phyloP scores from a whole-genome alignment of 2,329 filamentous ascomycete genomes.

The Paraphaeosphaeria minitans region DNA sequence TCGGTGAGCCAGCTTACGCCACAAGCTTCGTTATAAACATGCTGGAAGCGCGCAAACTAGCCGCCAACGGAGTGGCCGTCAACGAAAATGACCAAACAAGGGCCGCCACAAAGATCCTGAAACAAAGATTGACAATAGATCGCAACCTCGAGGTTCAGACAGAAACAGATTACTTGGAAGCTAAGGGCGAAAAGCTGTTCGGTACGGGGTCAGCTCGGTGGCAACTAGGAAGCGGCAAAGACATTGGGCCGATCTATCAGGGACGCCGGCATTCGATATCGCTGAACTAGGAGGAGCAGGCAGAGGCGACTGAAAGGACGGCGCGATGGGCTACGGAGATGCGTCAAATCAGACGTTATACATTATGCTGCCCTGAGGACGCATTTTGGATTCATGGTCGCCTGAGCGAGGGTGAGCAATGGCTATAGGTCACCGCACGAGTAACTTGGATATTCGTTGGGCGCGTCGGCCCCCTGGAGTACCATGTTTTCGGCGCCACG shows the following conservation, averaged over 20 bases:
- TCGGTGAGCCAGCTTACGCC: neutral
- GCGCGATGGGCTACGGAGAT: neutral
- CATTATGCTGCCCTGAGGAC: neutral
- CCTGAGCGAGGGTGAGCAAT: neutral
- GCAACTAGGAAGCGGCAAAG: neutral
- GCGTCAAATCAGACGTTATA: neutral
- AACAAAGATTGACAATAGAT: neutral
- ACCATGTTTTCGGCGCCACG: neutral
- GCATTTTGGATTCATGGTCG: neutral
- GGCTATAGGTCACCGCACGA: neutral
- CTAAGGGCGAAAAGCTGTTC: no score
- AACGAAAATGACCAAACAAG: neutral
- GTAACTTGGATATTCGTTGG: neutral
- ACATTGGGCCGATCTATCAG: neutral
- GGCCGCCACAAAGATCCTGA: neutral
- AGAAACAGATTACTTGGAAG: no score
- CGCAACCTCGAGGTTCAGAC: neutral
- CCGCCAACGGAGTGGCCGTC: neutral
- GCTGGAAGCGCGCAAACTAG: neutral
- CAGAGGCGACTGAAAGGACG: neutral
- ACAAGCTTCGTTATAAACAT: slow-evolving; percentile 19
- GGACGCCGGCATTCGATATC: slow-evolving; percentile 1
- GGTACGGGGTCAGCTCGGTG: no score
- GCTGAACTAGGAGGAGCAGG: neutral
- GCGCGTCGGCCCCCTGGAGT: neutral